Percentiles rank a stretch among this genome's conserved stretches.
Evolutionary conservation across 2,329 filamentous ascomycete genomes (phyloP).

Genomic region (Colletotrichum chrysophilum): DNA sequence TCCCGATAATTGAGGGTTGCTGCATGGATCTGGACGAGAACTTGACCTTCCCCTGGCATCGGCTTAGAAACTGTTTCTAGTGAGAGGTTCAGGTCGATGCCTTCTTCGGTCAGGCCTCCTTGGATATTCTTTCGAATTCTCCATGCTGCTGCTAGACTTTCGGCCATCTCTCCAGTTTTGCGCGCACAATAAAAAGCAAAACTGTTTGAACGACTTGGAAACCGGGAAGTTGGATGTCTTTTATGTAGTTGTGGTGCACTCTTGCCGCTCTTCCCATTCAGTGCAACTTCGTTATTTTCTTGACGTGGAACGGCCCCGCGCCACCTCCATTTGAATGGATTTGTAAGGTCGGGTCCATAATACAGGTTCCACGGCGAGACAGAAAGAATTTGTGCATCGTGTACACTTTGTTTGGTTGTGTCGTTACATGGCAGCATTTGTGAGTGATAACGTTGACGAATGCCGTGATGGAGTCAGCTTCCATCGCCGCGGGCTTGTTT

Average conservation of each 20-base stretch:
- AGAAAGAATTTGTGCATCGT: fast-evolving
- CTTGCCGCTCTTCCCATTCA: neutral
- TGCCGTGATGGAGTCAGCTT: neutral
- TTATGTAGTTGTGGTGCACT: neutral
- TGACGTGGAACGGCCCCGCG: neutral
- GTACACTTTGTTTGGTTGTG: neutral
- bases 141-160: neutral
- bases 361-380: neutral
- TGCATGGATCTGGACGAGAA: neutral
- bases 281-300: neutral
- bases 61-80: neutral
- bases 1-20: neutral
- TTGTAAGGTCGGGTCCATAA: neutral
- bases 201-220: neutral
- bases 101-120: neutral
- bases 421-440: neutral
- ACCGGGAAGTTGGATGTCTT: fast-evolving
- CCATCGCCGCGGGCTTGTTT: neutral
- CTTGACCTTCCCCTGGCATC: neutral
- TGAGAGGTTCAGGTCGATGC: neutral
- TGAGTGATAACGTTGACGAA: neutral
- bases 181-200: neutral
- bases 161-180: neutral
- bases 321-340: fast-evolving
- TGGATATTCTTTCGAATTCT: neutral